These are phyloP conservation scores for Torulaspora globosa DNA, from an alignment of 1,139 yeast species.

Conservation along the genomic window DNA sequence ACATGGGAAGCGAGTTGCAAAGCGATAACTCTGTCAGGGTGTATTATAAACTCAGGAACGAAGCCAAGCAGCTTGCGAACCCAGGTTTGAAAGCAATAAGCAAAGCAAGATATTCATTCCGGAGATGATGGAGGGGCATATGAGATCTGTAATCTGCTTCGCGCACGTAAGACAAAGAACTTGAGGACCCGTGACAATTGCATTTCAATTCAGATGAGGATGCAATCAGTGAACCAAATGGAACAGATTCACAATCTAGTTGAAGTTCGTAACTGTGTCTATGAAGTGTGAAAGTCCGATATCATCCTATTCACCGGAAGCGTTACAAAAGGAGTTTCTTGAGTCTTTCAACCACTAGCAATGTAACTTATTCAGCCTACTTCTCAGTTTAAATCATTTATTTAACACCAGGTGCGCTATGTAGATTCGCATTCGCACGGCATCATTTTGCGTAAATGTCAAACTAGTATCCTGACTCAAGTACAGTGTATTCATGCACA, in stretches of 20 bases:
- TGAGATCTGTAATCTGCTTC: conserved; percentile 27
- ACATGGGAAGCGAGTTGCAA: conserved; percentile 31
- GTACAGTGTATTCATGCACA: conserved; percentile 72
- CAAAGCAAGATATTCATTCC: conserved; percentile 26
- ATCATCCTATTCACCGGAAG: conserved; percentile 16
- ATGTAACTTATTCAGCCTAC: neutral
- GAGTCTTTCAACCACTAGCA: conserved; percentile 6
- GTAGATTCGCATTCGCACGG: conserved; percentile 60
- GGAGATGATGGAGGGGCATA: conserved; percentile 32
- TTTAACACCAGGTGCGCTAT: conserved; percentile 46
- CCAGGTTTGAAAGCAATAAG: conserved; percentile 36
- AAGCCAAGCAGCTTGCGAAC: conserved; percentile 30
- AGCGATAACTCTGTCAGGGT: conserved; percentile 28
- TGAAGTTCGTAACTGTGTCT: no score
- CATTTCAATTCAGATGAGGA: conserved; percentile 4
- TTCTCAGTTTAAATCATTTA: conserved; percentile 5
- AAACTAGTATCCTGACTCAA: conserved; percentile 48
- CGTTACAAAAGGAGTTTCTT: conserved; percentile 29
- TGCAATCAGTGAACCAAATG: conserved; percentile 17
- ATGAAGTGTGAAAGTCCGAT: conserved; percentile 6
- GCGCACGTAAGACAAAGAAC: conserved; percentile 8
- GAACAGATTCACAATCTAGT: conserved; percentile 27
- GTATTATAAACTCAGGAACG: conserved; percentile 33
- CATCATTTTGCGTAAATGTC: conserved; percentile 63
- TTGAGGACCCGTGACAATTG: neutral